Base-by-base conservation (phyloP, 208 protist genomes). In the Trypanosoma brucei region DNA sequence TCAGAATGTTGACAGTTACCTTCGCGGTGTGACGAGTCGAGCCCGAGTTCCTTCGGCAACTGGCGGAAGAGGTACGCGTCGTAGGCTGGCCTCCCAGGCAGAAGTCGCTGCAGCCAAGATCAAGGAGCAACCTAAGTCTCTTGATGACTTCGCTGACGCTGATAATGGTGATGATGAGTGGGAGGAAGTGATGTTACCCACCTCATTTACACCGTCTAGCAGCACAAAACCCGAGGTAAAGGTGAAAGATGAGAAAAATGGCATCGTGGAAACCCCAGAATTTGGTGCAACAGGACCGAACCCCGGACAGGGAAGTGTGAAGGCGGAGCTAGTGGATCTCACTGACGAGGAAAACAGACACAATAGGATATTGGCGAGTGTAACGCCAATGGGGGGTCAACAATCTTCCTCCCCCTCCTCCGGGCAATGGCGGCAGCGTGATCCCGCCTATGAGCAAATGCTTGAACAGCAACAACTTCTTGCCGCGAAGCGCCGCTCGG, bases 1-100 rank as follows among this genome's bases (percentile, higher is more conserved):
- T 30, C 62, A 81, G 0, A 93, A 66, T 62, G 86, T 96, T 2
- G 81, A 91, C 45, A 87, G 91, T 6, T 96, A 96, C 69, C 63
- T 96, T 39, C 76, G 81, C 42, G 93, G 92, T 67, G 88, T 83
- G 3, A 87, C 82, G 3, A 78, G 76, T 48, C 75, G 87, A 8
- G 64, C 79, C 46, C 84, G 87, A n/a, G 77, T 94, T 31, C 86
- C 86, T 13, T 74, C 65, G 22, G 83, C 79, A 2, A 73, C 88
- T 59, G 91, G 91, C 39, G 87, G 90, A 22, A 65, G 86, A 31
- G 90, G 90, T 1, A 96, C 86, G 30, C 75, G 90, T 22, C 76
- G 90, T 0, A 88, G 83, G 51, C 52, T 93, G 53, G 86, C 77
- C 2, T 91, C 51, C 30, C 46, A 55, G 31, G 33, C 33, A 33